These are phyloP conservation scores for Cryphonectria carpinicola DNA, from an alignment of 2,329 filamentous ascomycete species.

Conservation along the genomic window DNA sequence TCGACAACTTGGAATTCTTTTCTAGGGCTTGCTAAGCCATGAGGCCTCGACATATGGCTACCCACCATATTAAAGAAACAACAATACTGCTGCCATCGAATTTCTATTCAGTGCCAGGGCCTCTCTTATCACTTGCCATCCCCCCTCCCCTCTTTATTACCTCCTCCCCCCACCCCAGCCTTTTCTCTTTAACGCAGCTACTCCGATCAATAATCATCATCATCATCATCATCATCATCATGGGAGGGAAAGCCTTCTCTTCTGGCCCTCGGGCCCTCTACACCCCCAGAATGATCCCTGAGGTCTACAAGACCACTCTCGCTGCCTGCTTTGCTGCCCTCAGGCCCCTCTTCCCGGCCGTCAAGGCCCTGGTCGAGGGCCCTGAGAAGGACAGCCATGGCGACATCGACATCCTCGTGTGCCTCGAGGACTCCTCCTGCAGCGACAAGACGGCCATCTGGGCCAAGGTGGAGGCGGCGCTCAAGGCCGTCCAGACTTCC, in stretches of 20 bases:
- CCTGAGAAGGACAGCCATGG: conserved; percentile 71
- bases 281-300: conserved; percentile 68
- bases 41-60: neutral
- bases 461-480: conserved; percentile 40
- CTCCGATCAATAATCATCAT: neutral
- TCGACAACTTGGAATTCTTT: neutral
- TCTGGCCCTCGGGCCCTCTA: conserved; percentile 49
- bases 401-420: conserved; percentile 73
- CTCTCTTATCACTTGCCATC: neutral
- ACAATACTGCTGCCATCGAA: neutral
- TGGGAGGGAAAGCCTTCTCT: conserved; percentile 70
- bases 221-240: conserved; percentile 38
- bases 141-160: neutral
- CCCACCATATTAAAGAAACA: neutral
- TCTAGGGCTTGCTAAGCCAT: neutral
- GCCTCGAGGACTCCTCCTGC: conserved; percentile 31
- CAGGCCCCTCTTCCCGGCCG: conserved; percentile 53
- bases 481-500: conserved; percentile 49
- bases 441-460: conserved; percentile 21
- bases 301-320: conserved; percentile 60
- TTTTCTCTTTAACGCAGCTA: neutral
- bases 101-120: neutral
- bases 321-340: conserved; percentile 51
- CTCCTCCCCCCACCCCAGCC: too few species aligned
- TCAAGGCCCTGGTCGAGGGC: conserved; percentile 67